Conservation (phyloP, 129 eudicot genomes). For the Oenanthe sinensis region DNA sequence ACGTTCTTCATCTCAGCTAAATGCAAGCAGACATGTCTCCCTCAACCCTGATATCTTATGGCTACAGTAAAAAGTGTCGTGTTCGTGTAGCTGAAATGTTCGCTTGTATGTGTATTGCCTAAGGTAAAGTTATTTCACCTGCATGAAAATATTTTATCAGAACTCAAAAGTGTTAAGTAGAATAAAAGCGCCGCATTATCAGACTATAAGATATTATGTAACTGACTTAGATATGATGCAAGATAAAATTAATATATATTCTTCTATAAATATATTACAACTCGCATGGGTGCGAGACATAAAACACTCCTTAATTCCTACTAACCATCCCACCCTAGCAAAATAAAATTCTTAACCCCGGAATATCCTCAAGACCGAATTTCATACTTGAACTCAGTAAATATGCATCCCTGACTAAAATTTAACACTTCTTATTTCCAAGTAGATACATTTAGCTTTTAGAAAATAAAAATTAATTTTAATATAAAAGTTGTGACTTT, state of each 20-base stretch:
- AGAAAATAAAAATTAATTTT: not conserved
- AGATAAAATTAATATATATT: not conserved
- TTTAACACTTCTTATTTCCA: not conserved
- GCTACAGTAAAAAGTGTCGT: not conserved
- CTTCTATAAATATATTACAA: not conserved
- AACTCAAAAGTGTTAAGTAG: not conserved
- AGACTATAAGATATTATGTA: not conserved
- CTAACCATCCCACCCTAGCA: not conserved
- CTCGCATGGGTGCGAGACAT: not conserved
- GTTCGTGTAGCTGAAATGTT: not conserved
- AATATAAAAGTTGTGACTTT: not conserved
- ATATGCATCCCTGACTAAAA: not conserved
- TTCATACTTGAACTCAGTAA: not conserved
- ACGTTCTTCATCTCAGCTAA: constrained; percentile 44
- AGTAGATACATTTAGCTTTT: not conserved
- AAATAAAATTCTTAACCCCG: not conserved
- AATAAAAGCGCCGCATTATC: too few species aligned
- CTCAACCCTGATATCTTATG: constrained; percentile 6
- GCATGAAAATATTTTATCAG: constrained; percentile 4
- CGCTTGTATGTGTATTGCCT: not conserved
- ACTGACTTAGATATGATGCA: not conserved
- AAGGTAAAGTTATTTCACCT: constrained; percentile 1
- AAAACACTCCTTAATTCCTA: not conserved
- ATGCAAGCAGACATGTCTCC: constrained; percentile 28
- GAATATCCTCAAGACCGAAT: not conserved